phyloP scores from a whole-genome alignment of 768 basidiomycete species.

The Tricholomella constricta region DNA sequence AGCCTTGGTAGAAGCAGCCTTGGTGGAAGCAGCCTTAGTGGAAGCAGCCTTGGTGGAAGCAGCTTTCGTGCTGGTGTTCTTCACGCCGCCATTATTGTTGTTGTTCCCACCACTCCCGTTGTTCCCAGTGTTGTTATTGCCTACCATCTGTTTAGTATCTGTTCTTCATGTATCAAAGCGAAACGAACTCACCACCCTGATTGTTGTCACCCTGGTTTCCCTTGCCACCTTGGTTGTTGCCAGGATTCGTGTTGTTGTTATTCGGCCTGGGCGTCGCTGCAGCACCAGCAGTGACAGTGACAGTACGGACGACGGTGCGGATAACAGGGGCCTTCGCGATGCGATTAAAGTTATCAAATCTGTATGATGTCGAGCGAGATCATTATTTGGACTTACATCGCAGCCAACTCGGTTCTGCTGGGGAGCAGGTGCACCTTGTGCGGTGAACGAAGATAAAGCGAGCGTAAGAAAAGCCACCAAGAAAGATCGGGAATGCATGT shows the following conservation, averaged over 20 bases:
- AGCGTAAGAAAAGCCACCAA: slow-evolving; percentile 43
- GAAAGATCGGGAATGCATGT: slow-evolving; percentile 45
- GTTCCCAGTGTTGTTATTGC: slow-evolving; percentile 7
- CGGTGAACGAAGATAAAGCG: slow-evolving; percentile 33
- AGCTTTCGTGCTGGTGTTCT: not conserved
- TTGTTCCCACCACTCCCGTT: slow-evolving; percentile 9
- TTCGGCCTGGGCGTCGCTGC: slow-evolving; percentile 19
- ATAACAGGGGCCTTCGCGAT: slow-evolving; percentile 14
- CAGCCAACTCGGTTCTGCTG: slow-evolving; percentile 19
- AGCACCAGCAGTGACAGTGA: slow-evolving; percentile 37
- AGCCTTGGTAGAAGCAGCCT: too few species aligned
- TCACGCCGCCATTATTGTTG: slow-evolving; percentile 3
- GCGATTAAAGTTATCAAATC: too few species aligned
- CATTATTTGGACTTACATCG: slow-evolving; percentile 17
- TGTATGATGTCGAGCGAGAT: slow-evolving; percentile 1
- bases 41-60: not conserved
- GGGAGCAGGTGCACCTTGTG: slow-evolving; percentile 33
- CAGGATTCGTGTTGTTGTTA: slow-evolving; percentile 9
- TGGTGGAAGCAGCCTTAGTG: not conserved
- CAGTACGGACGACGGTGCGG: slow-evolving; percentile 31
- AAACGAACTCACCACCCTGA: not conserved
- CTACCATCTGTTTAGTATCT: not conserved
- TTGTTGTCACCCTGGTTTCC: slow-evolving; percentile 8
- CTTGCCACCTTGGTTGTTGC: slow-evolving; percentile 11
- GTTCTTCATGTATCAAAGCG: not conserved